Conservation (phyloP, 2,329 filamentous ascomycete genomes). For the Colletotrichum paranaense region DNA sequence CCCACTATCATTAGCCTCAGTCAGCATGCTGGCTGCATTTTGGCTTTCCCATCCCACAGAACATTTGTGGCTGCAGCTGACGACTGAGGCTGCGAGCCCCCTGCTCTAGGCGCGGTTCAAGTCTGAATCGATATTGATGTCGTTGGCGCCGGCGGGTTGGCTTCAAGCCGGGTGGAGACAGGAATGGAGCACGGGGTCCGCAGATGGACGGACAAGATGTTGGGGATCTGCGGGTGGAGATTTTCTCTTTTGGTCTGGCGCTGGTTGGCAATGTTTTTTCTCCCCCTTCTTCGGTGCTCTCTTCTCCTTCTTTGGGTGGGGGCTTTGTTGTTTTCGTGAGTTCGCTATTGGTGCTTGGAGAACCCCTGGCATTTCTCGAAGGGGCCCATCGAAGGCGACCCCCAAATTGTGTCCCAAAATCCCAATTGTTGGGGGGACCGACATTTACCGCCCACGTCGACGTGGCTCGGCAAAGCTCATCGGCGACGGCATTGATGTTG, state of each 20-base stretch:
- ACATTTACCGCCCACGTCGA: conserved; percentile 22
- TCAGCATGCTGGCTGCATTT: neutral
- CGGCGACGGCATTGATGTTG: neutral
- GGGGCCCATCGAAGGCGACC: conserved; percentile 31
- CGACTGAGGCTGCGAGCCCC: neutral
- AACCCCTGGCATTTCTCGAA: conserved; percentile 35
- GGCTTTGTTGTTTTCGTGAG: conserved; percentile 9
- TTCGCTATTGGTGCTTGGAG: conserved; percentile 4
- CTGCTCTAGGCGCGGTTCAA: neutral
- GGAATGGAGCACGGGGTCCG: conserved; percentile 19
- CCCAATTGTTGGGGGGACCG: conserved; percentile 35
- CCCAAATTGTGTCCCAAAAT: conserved; percentile 27
- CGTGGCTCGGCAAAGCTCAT: neutral
- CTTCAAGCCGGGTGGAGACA: neutral
- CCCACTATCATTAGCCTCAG: neutral
- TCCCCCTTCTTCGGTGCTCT: conserved; percentile 19
- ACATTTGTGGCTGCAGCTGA: neutral
- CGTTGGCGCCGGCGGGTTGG: conserved; percentile 1
- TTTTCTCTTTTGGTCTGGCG: conserved; percentile 31
- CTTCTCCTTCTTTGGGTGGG: conserved; percentile 13
- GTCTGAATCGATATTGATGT: neutral
- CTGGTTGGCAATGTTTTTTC: conserved; percentile 29
- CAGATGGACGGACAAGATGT: conserved; percentile 52
- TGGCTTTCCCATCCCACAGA: neutral
- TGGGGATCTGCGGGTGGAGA: conserved; percentile 54